Conservation (phyloP, 1,284 basidiomycete genomes). For the Ustilago tritici region DNA sequence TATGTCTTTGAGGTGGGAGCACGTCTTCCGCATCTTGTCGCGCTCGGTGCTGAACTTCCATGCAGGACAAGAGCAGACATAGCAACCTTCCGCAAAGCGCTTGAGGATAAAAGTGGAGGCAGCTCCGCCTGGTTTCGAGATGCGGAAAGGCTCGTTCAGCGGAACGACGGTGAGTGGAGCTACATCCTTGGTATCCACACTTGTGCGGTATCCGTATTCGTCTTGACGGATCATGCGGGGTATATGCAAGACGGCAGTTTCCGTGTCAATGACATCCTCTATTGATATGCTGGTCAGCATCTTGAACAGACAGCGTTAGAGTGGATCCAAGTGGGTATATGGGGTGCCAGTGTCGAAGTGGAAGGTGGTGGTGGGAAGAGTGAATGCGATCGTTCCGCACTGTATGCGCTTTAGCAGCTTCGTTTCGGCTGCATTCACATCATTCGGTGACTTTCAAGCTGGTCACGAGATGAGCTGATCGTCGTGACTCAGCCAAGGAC, state of each 20-base stretch:
- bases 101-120: conserved; percentile 23
- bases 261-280: conserved; percentile 40
- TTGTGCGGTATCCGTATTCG: conserved; percentile 48
- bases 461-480: not conserved
- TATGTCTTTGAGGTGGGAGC: conserved; percentile 76
- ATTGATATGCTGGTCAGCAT: conserved; percentile 48
- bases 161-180: conserved; percentile 30
- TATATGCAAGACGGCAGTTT: conserved; percentile 45
- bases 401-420: not conserved
- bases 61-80: conserved; percentile 71
- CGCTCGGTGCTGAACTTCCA: conserved; percentile 73
- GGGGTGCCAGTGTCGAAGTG: not conserved
- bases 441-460: not conserved
- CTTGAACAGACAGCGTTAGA: not conserved
- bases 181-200: conserved; percentile 35
- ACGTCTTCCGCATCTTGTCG: conserved; percentile 75
- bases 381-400: not conserved
- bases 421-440: not conserved
- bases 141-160: conserved; percentile 22
- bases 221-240: conserved; percentile 48
- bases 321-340: not conserved
- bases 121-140: conserved; percentile 20
- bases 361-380: not conserved
- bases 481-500: not conserved
- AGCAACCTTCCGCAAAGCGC: conserved; percentile 69